These are phyloP conservation scores for Metrosideros polymorpha DNA, from an alignment of 441 rosid genomes.

Conservation along the genomic window DNA sequence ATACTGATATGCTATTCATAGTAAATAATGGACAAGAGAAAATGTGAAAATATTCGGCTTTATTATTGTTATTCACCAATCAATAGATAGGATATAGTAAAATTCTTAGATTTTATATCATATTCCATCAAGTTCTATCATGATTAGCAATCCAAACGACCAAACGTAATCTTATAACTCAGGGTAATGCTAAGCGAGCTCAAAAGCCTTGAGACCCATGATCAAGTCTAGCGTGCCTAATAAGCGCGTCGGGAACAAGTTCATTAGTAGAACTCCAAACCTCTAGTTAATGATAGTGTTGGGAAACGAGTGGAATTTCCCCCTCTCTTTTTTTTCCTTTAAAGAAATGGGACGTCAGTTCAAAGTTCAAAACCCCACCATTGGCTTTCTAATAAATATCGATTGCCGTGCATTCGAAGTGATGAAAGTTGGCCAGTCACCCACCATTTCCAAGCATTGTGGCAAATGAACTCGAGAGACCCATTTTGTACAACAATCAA, in stretches of 20 bases:
- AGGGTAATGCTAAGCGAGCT: neutral
- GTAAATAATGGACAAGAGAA: too few species aligned
- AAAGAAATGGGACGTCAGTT: neutral
- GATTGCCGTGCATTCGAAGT: neutral
- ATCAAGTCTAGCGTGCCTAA: neutral
- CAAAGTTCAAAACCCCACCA: neutral
- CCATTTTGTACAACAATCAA: neutral
- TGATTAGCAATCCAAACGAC: too few species aligned
- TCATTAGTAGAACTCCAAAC: neutral
- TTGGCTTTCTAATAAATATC: neutral
- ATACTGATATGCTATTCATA: too few species aligned
- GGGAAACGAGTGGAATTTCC: neutral
- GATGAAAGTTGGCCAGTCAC: neutral
- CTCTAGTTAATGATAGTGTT: neutral
- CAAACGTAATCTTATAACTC: too few species aligned
- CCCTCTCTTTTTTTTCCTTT: neutral
- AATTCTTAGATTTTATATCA: too few species aligned
- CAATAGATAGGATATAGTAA: too few species aligned
- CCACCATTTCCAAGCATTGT: neutral
- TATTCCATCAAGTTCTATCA: too few species aligned
- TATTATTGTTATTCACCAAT: too few species aligned
- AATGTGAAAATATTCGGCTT: too few species aligned
- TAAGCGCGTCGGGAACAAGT: neutral
- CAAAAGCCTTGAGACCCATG: neutral
- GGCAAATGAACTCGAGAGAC: neutral